Base-by-base conservation (phyloP, 2,329 filamentous ascomycete genomes). In the Boeremia exigua region DNA sequence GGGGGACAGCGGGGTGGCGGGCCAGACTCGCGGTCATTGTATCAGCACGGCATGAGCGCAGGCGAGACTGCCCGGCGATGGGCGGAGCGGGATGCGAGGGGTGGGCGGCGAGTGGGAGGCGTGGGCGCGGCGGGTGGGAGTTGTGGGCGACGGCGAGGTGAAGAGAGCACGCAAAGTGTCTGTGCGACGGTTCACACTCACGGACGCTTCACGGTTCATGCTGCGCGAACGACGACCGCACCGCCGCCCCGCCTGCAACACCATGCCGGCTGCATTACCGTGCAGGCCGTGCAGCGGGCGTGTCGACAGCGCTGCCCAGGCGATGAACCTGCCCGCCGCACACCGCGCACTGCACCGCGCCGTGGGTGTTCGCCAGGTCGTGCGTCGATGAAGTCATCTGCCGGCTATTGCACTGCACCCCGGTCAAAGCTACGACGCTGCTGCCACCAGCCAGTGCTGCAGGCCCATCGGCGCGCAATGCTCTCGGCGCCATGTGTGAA, bases 11-110 rank as follows among this genome's bases (percentile, higher is more conserved):
- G 61, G 62, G 60, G 60, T 56, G 56, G 59, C 48, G 50, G 48
- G 58, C 56, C 54, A 61, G 56, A 55, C 57, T 60, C 62, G 69
- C 61, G 61, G 63, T 65, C 70, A 73, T 73, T 60, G 65, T 69
- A 70, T 70, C 67, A 73, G 61, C 65, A 71, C 60, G 66, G 68
- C 72, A 74, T 72, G 63, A 68, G 70, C 64, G 69, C 69, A 67
- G 65, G 52, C 56, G 52, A 61, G 64, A 59, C 64, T 65, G 66
- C 65, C 64, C 66, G 68, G 54, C 45, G 51, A 48, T 52, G 54
- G 40, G 50, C 40, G 57, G 39, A 43, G 50, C 48, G 47, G 36
- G 43, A 43, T 33, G 57, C 48, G 38, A 43, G 45, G 47, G 6
- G 37, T 46, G 57, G 43, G 12, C 38, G 49, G 33, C 44, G 57